These are phyloP conservation scores for Detonula confervacea DNA, from an alignment of 352 stramenopile species.

Conservation along the genomic window DNA sequence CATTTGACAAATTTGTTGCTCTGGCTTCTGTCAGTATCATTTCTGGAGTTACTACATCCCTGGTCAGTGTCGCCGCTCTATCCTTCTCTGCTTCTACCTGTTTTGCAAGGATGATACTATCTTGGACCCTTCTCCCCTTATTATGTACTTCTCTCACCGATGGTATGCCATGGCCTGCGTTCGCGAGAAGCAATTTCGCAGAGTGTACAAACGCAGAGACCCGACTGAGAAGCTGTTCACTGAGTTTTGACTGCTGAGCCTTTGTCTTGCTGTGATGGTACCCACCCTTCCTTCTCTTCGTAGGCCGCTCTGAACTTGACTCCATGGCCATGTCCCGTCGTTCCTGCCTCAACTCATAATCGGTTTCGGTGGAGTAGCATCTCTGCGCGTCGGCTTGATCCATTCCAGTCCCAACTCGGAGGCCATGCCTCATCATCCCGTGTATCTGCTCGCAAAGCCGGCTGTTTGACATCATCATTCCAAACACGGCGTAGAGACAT, in stretches of 20 bases:
- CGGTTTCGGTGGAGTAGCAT: not conserved
- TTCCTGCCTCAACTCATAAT: not conserved
- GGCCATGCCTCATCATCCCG: constrained; percentile 14
- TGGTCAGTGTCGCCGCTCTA: not conserved
- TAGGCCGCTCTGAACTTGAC: not conserved
- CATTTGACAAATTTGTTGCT: not conserved
- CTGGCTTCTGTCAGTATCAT: not conserved
- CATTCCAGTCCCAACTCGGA: not conserved
- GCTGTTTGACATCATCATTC: constrained; percentile 30
- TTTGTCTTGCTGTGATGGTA: not conserved
- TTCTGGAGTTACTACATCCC: not conserved
- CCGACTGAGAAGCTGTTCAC: not conserved
- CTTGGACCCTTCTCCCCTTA: not conserved
- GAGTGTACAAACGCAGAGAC: not conserved
- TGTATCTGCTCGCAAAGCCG: constrained; percentile 23
- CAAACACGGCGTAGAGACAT: constrained; percentile 14
- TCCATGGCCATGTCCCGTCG: not conserved
- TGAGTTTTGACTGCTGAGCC: not conserved
- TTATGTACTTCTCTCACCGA: not conserved
- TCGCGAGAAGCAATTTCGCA: not conserved
- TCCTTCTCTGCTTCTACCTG: not conserved
- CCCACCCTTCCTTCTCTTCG: not conserved
- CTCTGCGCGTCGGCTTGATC: not conserved
- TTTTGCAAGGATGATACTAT: too few species aligned
- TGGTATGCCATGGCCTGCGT: not conserved